A percentile compares a stretch with the other conserved stretches of the same genome.
These are phyloP conservation scores for Leishmania arabica DNA, from an alignment of 208 protist genomes.

Conservation along the genomic window DNA sequence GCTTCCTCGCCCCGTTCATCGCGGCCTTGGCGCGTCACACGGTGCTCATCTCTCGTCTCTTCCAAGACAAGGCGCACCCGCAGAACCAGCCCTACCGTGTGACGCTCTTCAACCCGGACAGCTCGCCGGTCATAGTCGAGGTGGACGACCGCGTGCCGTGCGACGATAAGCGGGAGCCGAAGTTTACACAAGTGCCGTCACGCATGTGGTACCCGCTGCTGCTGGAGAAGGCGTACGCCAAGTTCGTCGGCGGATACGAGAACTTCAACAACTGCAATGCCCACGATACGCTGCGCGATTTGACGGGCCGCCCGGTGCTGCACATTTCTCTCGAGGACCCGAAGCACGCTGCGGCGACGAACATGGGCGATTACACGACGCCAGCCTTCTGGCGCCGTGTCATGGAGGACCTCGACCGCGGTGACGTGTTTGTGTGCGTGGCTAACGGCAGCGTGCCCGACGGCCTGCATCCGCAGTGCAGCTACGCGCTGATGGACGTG, in stretches of 20 bases:
- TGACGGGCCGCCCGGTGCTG: slow-evolving; percentile 82
- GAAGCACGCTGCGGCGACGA: slow-evolving; percentile 69
- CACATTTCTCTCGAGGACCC: slow-evolving; percentile 80
- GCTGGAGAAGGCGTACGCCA: slow-evolving; percentile 92
- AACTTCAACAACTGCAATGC: slow-evolving; percentile 82
- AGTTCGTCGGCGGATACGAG: slow-evolving; percentile 85
- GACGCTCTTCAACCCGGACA: slow-evolving; percentile 77
- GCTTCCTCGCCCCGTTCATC: slow-evolving; percentile 81
- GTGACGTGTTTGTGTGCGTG: slow-evolving; percentile 78
- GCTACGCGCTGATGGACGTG: slow-evolving; percentile 77
- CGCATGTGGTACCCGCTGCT: slow-evolving; percentile 84
- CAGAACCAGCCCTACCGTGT: slow-evolving; percentile 76
- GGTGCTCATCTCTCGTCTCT: slow-evolving; percentile 64
- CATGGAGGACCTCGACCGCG: slow-evolving; percentile 51
- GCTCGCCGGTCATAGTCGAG: slow-evolving; percentile 63
- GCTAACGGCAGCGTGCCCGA: slow-evolving; percentile 54
- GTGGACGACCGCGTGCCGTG: slow-evolving; percentile 83
- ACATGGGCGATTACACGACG: slow-evolving; percentile 73
- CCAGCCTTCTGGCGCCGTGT: slow-evolving; percentile 72
- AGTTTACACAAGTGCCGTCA: slow-evolving; percentile 70
- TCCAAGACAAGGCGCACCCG: slow-evolving; percentile 67
- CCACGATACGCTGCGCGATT: slow-evolving; percentile 81
- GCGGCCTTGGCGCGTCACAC: slow-evolving; percentile 67
- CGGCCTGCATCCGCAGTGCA: slow-evolving; percentile 74
- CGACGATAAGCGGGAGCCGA: slow-evolving; percentile 64